phyloP scores from a whole-genome alignment of 164 flowering plant species.

The Chloranthus sessilifolius region DNA sequence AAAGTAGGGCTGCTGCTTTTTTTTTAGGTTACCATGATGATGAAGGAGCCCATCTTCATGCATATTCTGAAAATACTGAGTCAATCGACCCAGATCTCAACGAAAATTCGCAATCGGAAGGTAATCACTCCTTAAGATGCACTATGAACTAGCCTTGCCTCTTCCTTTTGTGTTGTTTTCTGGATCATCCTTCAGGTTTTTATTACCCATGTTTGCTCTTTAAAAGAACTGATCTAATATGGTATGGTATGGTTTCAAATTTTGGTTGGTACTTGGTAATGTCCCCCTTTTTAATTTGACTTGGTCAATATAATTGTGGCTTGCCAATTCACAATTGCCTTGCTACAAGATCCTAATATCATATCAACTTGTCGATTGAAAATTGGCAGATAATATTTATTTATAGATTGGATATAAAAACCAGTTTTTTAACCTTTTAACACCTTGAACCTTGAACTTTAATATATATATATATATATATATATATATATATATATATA shows the following conservation, averaged over 20 bases:
- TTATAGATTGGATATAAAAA: too few relatives aligned
- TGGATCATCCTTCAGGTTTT: conserved; percentile 1
- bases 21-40: conserved; percentile 89
- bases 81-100: conserved; percentile 50
- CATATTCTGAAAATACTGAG: conserved; percentile 54
- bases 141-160: not conserved
- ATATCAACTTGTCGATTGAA: too few relatives aligned
- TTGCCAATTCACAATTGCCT: too few relatives aligned
- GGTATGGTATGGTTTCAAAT: not conserved
- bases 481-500: too few relatives aligned
- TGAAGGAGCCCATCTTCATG: conserved; percentile 68
- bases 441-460: too few relatives aligned
- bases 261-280: not conserved
- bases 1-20: conserved; percentile 98
- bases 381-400: too few relatives aligned
- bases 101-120: conserved; percentile 65
- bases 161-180: conserved; percentile 3
- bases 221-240: not conserved
- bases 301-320: too few relatives aligned
- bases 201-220: not conserved
- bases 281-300: too few relatives aligned
- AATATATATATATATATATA: too few relatives aligned
- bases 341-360: too few relatives aligned
- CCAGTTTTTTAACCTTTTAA: too few relatives aligned
- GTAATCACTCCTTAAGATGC: conserved; percentile 27